Conservation (phyloP, 495 filamentous ascomycete species). For the Neurospora tetrasperma region DNA sequence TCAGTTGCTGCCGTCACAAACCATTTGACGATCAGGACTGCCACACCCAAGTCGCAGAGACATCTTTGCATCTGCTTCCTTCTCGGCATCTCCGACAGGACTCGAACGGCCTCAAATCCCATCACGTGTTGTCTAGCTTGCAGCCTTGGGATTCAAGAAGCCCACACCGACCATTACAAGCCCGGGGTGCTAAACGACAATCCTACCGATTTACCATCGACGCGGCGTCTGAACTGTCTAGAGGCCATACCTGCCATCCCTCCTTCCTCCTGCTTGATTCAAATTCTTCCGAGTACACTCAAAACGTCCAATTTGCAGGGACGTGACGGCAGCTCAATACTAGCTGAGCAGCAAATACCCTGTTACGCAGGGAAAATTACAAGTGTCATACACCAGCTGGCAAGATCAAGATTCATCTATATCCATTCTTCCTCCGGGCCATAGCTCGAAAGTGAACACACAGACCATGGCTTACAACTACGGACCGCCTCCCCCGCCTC, state of each 20-base stretch:
- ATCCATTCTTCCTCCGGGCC: no score
- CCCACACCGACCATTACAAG: not conserved
- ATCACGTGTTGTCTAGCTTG: not conserved
- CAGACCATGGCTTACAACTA: constrained; percentile 37
- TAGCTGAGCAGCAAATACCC: not conserved
- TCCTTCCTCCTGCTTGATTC: not conserved
- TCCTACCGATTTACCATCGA: not conserved
- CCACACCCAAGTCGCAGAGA: not conserved
- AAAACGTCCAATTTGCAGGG: not conserved
- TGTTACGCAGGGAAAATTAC: not conserved
- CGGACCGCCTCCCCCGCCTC: constrained; percentile 46
- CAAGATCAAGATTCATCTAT: no score
- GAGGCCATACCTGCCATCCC: not conserved
- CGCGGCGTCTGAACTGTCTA: not conserved
- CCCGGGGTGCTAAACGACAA: not conserved
- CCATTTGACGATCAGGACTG: not conserved
- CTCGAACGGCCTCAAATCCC: not conserved
- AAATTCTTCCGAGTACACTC: not conserved
- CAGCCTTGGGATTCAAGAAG: not conserved
- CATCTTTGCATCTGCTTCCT: not conserved
- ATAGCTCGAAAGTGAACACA: not conserved
- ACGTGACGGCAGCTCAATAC: not conserved
- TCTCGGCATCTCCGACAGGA: not conserved
- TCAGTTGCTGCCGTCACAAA: not conserved
- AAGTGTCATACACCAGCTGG: not conserved